Conservation (phyloP, 129 eudicot genomes). For the Pseudognaphalium luteoalbum region DNA sequence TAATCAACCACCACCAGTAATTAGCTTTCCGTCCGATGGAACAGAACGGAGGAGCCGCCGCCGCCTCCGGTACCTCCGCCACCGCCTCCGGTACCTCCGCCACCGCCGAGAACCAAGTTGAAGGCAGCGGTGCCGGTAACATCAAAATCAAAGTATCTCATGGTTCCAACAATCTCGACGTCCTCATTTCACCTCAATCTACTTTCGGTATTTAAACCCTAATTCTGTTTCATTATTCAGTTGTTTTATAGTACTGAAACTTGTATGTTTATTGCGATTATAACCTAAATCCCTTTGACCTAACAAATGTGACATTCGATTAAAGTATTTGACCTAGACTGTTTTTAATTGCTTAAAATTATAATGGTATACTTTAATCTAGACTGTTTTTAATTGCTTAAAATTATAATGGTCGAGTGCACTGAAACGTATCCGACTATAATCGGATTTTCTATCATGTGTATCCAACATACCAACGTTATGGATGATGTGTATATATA, state of each 20-base stretch:
- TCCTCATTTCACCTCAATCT: conserved; percentile 38
- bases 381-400: no score
- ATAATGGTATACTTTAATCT: no score
- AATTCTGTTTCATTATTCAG: not conserved
- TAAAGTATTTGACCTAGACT: no score
- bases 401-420: not conserved
- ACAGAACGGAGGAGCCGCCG: conserved; percentile 20
- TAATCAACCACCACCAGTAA: not conserved
- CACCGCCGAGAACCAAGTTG: not conserved
- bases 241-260: not conserved
- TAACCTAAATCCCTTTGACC: no score
- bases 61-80: conserved; percentile 1
- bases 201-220: conserved; percentile 54
- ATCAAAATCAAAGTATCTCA: conserved; percentile 49
- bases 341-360: no score
- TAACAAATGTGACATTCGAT: no score
- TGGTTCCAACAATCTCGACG: conserved; percentile 44
- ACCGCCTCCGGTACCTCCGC: conserved; percentile 13
- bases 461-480: no score
- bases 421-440: not conserved
- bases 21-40: conserved; percentile 20
- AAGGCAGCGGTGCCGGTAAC: conserved; percentile 19
- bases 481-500: not conserved
- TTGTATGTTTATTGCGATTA: not conserved
- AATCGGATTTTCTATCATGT: no score